These are phyloP conservation scores for Solanum clarkiae DNA, from an alignment of 257 asterid genomes.

Conservation along the genomic window DNA sequence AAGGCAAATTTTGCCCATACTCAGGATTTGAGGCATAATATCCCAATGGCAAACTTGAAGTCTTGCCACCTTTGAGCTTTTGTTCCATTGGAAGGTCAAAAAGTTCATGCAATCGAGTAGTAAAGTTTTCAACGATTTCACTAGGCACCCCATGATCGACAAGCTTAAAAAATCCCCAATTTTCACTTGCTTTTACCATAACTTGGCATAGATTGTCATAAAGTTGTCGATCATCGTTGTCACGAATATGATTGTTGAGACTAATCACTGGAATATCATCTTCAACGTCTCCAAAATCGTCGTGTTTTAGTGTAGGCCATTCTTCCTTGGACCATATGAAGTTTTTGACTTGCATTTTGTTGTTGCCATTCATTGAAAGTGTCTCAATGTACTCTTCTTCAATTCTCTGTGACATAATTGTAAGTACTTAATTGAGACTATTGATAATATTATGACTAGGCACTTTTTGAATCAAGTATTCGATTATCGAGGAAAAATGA, in stretches of 20 bases:
- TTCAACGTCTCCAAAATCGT: neutral
- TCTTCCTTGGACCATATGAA: conserved; percentile 11
- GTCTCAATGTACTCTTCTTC: conserved; percentile 6
- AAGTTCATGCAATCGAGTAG: neutral
- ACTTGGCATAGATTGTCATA: neutral
- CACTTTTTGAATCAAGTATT: neutral
- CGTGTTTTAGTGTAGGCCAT: conserved; percentile 11
- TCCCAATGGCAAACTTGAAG: conserved; percentile 6
- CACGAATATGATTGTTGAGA: neutral
- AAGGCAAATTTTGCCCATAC: conserved; percentile 10
- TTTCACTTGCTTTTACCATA: conserved; percentile 14
- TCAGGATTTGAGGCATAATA: conserved; percentile 10
- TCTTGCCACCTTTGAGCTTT: conserved; percentile 10
- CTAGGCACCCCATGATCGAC: conserved; percentile 10
- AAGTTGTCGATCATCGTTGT: neutral
- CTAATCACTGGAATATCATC: conserved; percentile 13
- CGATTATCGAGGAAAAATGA: too few species aligned
- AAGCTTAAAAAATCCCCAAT: conserved; percentile 18
- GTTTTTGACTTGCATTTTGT: conserved; percentile 2
- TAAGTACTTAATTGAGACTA: neutral
- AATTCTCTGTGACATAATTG: neutral
- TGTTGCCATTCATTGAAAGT: neutral
- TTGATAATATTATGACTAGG: neutral
- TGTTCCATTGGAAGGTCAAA: conserved; percentile 14
- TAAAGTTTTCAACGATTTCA: neutral